Evolutionary conservation across 73 alveolate genomes (phyloP), one percentile per base, ranked within the genome.

Genomic region (Paramecium primaurelia): DNA sequence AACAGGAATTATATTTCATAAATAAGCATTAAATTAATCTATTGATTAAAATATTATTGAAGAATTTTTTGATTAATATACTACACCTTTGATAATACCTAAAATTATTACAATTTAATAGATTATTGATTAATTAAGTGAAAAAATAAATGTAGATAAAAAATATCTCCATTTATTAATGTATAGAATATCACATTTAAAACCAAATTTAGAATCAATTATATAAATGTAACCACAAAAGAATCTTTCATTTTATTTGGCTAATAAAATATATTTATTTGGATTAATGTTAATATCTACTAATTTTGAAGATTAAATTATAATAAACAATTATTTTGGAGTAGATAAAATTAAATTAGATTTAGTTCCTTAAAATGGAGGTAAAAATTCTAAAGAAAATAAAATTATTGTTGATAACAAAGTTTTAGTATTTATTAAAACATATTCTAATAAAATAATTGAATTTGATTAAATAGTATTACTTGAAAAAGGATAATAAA

Each of bases 41-140:
- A 73, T 73, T 16, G 87, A 73, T 73, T 40, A 30, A 40, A 73
- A 36, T 73, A 68, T 22, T 14, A 73, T 73, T 16, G 87, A 73
- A 73, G 59, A 73, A 22, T 73, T 73, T 28, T 73, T 73, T 73
- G 87, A 73, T 38, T 16, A 73, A 73, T 73, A 37, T 38, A 73
- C 87, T 4, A 73, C 87, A 36, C 87, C 58, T 16, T 9, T 38
- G 11, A 3, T 73, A 12, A 73, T 73, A 4, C 87, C 58, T 6
- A 73, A 73, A 40, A 28, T 20, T 0, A 40, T 40, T 1, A 36
- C 54, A 37, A 36, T 73, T 16, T 11, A 73, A 73, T 37, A 73
- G 32, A 36, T 73, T 2, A 38, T 73, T 34, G 59, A 73, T 16
- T 6, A 32, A 73, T 37, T 73, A 11, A 73, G 87, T 37, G 58